Evolutionary conservation across 2,329 filamentous ascomycete species (phyloP).

Genomic region (Hawksworthiomyces lignivorus): DNA sequence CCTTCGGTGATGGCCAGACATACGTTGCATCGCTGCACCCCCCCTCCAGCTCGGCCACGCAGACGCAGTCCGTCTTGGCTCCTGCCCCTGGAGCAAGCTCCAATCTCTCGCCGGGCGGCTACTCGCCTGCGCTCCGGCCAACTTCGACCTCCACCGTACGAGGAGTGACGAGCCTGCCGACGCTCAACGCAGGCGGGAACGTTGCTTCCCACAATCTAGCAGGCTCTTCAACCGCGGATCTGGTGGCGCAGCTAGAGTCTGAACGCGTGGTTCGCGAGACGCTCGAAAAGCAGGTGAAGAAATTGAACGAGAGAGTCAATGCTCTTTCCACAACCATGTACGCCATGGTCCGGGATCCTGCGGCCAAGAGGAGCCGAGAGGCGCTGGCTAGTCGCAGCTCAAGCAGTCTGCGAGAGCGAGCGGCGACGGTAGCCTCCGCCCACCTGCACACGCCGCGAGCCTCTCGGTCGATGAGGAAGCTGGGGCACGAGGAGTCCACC

Average conservation of each 20-base stretch:
- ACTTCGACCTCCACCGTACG: constrained; percentile 41
- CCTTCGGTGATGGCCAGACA: constrained; percentile 39
- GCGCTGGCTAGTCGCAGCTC: constrained; percentile 12
- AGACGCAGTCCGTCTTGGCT: constrained; percentile 16
- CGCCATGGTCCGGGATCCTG: constrained; percentile 26
- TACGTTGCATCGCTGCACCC: constrained; percentile 36
- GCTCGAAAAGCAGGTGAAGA: constrained; percentile 49
- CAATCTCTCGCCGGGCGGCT: constrained; percentile 4
- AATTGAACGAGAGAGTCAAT: constrained; percentile 42
- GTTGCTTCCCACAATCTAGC: constrained; percentile 12
- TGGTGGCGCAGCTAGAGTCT: constrained; percentile 45
- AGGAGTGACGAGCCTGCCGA: constrained; percentile 37
- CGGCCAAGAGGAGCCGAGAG: constrained; percentile 26
- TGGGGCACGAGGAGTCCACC: background rate
- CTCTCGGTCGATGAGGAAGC: too few species aligned
- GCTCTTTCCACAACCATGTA: constrained; percentile 35
- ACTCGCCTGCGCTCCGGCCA: constrained; percentile 26
- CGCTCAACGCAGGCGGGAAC: constrained; percentile 23
- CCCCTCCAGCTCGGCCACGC: constrained; percentile 24
- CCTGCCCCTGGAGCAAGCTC: background rate
- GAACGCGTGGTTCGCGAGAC: constrained; percentile 49
- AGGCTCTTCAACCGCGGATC: constrained; percentile 40
- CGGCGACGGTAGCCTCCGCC: too few species aligned
- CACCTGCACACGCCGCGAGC: too few species aligned
- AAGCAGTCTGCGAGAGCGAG: constrained; percentile 5